Evolutionary conservation across 2,329 filamentous ascomycete species (phyloP).

Genomic region (Albifimbria verrucaria): DNA sequence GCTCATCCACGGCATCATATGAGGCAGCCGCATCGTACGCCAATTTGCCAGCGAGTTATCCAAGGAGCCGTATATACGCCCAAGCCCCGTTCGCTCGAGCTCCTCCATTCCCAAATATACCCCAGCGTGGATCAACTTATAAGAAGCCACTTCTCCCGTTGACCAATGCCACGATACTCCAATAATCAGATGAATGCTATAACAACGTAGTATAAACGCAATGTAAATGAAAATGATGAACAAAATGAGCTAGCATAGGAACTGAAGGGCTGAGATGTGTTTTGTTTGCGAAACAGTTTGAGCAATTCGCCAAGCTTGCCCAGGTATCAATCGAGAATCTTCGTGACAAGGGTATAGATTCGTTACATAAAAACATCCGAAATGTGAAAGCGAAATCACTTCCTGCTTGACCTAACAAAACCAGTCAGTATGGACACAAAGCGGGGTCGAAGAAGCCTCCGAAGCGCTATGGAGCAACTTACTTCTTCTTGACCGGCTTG

Average conservation of each 20-base stretch:
- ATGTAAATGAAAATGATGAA: conserved; percentile 9
- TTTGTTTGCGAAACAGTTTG: background rate
- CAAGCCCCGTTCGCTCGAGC: background rate
- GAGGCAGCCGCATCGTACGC: background rate
- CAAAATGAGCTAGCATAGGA: conserved; percentile 5
- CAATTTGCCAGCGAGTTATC: background rate
- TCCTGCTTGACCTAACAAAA: conserved; percentile 16
- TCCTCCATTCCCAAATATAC: background rate
- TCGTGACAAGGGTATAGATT: conserved; percentile 12
- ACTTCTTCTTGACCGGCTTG: conserved; percentile 29
- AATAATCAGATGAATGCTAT: background rate
- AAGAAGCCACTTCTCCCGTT: background rate
- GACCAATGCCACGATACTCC: background rate
- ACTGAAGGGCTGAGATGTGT: conserved; percentile 6
- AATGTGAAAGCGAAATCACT: conserved; percentile 10
- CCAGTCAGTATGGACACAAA: conserved; percentile 4
- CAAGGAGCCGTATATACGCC: background rate
- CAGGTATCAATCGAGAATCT: conserved; percentile 15
- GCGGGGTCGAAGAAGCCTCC: background rate
- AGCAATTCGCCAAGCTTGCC: background rate
- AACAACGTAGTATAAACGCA: background rate
- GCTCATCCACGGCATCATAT: background rate
- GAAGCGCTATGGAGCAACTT: conserved; percentile 9
- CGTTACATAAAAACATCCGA: conserved; percentile 4
- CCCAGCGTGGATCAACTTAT: background rate